These are phyloP conservation scores for Tylopilus felleus DNA, from an alignment of 768 basidiomycete genomes.

Conservation along the genomic window DNA sequence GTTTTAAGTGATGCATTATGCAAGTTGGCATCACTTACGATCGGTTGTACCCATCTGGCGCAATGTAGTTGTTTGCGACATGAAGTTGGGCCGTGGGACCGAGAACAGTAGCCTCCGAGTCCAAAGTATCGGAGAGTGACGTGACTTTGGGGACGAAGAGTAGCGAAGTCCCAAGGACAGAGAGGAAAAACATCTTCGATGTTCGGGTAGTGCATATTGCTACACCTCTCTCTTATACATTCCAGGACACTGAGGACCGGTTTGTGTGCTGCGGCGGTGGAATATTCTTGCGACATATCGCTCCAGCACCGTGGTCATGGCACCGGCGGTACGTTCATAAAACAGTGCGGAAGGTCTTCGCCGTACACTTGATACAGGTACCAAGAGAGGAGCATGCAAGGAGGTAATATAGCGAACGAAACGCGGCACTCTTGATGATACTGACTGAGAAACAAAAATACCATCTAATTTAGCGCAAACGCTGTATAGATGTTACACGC, in stretches of 20 bases:
- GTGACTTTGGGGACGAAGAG: not conserved
- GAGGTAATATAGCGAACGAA: not conserved
- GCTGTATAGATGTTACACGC: not conserved
- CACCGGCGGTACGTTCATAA: not conserved
- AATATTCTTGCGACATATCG: not conserved
- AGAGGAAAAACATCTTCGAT: not conserved
- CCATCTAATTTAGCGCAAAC: not conserved
- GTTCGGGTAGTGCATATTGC: not conserved
- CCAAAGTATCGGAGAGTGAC: not conserved
- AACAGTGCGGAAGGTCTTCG: not conserved
- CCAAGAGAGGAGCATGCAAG: not conserved
- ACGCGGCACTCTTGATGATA: not conserved
- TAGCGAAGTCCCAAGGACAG: slow-evolving; percentile 1
- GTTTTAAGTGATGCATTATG: too few relatives aligned
- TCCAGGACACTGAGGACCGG: not conserved
- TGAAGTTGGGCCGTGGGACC: slow-evolving; percentile 12
- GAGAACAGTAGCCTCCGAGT: not conserved
- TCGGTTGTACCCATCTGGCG: not conserved
- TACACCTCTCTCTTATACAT: not conserved
- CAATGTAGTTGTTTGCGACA: not conserved
- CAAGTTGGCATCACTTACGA: not conserved
- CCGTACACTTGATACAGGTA: not conserved
- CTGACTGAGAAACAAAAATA: not conserved
- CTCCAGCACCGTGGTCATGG: not conserved
- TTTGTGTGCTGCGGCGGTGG: not conserved